Conservation (phyloP, 1,284 basidiomycete genomes). For the Blastosporella zonata region DNA sequence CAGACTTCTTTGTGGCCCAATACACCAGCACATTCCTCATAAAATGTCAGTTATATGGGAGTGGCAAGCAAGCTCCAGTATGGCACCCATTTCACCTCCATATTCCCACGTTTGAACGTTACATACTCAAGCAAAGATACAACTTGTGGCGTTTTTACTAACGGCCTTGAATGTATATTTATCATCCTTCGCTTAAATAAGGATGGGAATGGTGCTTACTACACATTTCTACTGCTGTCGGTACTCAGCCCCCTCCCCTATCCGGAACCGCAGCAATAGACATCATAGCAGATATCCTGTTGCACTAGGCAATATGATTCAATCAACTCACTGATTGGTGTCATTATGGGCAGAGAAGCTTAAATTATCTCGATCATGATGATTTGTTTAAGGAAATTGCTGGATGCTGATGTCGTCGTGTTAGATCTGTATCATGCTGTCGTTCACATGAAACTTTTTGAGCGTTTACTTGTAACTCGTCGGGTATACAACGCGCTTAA, state of each 20-base stretch:
- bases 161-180: slow-evolving; percentile 22
- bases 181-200: slow-evolving; percentile 15
- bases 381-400: not conserved
- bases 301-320: slow-evolving; percentile 16
- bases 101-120: slow-evolving; percentile 3
- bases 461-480: not conserved
- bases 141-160: slow-evolving; percentile 21
- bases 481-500: too few relatives aligned
- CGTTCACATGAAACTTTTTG: not conserved
- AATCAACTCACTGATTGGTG: not conserved
- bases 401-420: not conserved
- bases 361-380: not conserved
- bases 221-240: slow-evolving; percentile 8
- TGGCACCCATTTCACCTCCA: slow-evolving; percentile 8
- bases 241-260: not conserved
- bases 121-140: slow-evolving; percentile 15
- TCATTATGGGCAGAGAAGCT: not conserved
- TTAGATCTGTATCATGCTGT: not conserved
- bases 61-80: slow-evolving; percentile 18
- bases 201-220: slow-evolving; percentile 18
- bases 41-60: slow-evolving; percentile 18
- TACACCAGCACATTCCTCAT: slow-evolving; percentile 12
- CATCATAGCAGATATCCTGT: slow-evolving; percentile 18
- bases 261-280: not conserved
- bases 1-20: not conserved